phyloP scores from a whole-genome alignment of 2,329 filamentous ascomycete species.

The Phoma sp. region DNA sequence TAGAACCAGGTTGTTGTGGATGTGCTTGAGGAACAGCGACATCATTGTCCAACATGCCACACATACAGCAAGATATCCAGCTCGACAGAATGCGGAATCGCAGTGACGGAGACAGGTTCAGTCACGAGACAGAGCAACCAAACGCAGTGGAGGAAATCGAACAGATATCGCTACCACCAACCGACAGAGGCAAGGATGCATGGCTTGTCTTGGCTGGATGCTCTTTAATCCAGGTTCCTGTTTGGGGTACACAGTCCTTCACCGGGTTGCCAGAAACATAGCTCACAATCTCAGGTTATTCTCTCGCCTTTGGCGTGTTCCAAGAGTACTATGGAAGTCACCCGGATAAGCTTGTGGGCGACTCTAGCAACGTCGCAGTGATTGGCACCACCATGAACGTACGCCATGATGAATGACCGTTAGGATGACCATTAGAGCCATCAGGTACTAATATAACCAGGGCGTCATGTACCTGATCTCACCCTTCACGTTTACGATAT shows the following conservation, averaged over 20 bases:
- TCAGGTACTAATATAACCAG: too few relatives aligned
- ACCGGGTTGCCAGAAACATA: not conserved
- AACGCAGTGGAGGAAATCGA: conserved; percentile 22
- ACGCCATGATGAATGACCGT: too few relatives aligned
- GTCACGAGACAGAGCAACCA: conserved; percentile 5
- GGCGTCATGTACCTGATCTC: conserved; percentile 55
- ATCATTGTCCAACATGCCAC: not conserved
- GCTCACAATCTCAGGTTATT: conserved; percentile 26
- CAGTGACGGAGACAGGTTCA: not conserved
- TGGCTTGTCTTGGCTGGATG: conserved; percentile 35
- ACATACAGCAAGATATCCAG: conserved; percentile 1
- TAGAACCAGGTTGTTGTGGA: not conserved
- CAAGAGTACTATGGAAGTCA: conserved; percentile 30
- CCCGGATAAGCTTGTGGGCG: conserved; percentile 15
- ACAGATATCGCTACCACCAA: conserved; percentile 20
- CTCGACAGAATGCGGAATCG: not conserved
- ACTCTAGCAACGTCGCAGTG: conserved; percentile 21
- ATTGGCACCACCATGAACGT: conserved; percentile 33
- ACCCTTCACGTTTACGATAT: conserved; percentile 46
- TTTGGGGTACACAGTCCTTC: conserved; percentile 30
- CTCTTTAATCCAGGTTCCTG: conserved; percentile 31
- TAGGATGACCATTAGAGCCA: too few relatives aligned
- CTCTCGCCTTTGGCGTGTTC: conserved; percentile 31
- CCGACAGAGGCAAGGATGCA: conserved; percentile 28
- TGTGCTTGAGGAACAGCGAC: not conserved